These are phyloP conservation scores for Melampsora larici-populina DNA, from an alignment of 1,284 basidiomycete species.

Conservation along the genomic window DNA sequence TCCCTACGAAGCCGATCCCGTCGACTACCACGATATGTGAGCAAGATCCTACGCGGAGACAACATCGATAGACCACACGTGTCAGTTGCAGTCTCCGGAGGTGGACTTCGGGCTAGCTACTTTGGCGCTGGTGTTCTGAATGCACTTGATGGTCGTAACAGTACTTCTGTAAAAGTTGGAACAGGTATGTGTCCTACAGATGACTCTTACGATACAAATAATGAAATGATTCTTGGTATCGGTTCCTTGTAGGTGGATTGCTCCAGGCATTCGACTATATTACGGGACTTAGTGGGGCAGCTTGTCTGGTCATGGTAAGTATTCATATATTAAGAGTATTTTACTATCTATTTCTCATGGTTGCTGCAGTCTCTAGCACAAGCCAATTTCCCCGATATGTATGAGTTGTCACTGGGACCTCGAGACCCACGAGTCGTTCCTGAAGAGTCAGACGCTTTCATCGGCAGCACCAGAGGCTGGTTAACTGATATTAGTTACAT, in stretches of 20 bases:
- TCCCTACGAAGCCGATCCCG: neutral
- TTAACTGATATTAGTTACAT: slow-evolving; percentile 18
- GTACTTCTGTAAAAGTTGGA: slow-evolving; percentile 60
- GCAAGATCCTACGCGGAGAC: slow-evolving; percentile 14
- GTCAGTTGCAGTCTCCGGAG: slow-evolving; percentile 16
- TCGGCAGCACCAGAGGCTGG: slow-evolving; percentile 5
- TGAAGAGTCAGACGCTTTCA: neutral
- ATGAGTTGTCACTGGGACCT: slow-evolving; percentile 9
- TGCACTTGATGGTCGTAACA: slow-evolving; percentile 64
- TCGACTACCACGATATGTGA: slow-evolving; percentile 14
- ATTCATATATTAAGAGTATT: neutral
- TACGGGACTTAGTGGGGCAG: slow-evolving; percentile 20
- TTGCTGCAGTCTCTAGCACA: slow-evolving; percentile 17
- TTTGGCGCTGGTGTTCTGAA: slow-evolving; percentile 63
- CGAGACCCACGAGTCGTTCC: neutral
- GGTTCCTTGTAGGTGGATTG: neutral
- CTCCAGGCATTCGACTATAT: slow-evolving; percentile 27
- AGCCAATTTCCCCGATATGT: slow-evolving; percentile 22
- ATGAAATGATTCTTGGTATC: neutral
- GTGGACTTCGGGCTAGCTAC: slow-evolving; percentile 62
- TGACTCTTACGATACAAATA: neutral
- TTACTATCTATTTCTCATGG: neutral
- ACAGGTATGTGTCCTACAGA: slow-evolving; percentile 56
- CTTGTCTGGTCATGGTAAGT: slow-evolving; percentile 15
- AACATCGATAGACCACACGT: slow-evolving; percentile 10